Evolutionary conservation across 2,329 filamentous ascomycete genomes (phyloP), one percentile per base, ranked within the genome.

Genomic region (Phyllosticta ampelicida): DNA sequence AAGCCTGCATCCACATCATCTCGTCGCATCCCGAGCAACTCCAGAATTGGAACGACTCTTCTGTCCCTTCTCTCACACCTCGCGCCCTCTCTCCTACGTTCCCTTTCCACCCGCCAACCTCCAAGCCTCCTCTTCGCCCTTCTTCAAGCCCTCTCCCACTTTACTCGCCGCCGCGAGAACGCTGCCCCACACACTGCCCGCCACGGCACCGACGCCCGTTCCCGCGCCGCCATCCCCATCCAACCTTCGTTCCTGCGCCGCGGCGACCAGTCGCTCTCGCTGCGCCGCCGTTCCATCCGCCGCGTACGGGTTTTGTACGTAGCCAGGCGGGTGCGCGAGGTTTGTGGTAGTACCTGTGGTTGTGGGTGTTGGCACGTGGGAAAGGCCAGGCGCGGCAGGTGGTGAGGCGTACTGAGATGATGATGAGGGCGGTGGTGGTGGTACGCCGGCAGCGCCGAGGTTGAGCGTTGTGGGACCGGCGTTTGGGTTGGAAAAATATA

Each of bases 261-360:
- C 64, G 48, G 62, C 62, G 60, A 65, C 68, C 62, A 70, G 64
- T 63, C 62, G 70, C 61, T 65, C 67, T 13, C 51, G 28, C 55
- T 57, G 44, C 52, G 54, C 55, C 19, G 58, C 59, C 18, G 58
- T 70, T 67, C 74, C 61, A 49, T 76, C 75, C 29, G 69, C 67
- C 18, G 74, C 74, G 57, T 68, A 69, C 20, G 66, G 66, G 60
- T 77, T 74, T 61, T 80, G 77, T 56, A 72, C 65, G 64, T 80
- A 80, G 11, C 76, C 75, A 0, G 76, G 73, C 20, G 77, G 77
- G 61, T 77, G 74, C 60, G 73, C 70, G 44, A 73, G 62, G 60
- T 58, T 21, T 29, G 61, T 51, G 20, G n/a, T 52, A 50, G 62
- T 21, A 60, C 65, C 21, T 63, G 8, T 5, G 56, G 60, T 56